Evolutionary conservation across 306 rosid species (phyloP).

Genomic region (Vicia sativa): DNA sequence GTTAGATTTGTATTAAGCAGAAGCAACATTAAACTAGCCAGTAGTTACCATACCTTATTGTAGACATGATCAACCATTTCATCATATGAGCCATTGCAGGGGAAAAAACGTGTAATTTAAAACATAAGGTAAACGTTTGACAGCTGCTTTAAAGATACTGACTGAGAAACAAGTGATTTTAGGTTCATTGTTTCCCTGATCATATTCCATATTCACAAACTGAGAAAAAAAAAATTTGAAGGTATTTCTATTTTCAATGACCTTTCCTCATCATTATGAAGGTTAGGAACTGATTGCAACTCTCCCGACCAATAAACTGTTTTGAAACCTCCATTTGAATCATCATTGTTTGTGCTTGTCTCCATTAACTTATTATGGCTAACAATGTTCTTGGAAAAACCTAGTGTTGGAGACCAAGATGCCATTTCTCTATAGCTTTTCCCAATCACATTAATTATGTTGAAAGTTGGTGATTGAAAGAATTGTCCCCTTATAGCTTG

Average conservation of each 20-base stretch:
- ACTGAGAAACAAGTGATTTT: constrained; percentile 56
- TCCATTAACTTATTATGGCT: constrained; percentile 9
- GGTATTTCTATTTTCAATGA: constrained; percentile 54
- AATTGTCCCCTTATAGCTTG: no score
- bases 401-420: constrained; percentile 57
- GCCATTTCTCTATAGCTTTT: constrained; percentile 53
- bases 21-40: no score
- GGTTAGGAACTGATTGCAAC: constrained; percentile 38
- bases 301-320: constrained; percentile 53
- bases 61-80: constrained; percentile 55
- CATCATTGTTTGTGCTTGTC: background rate
- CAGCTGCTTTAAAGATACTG: constrained; percentile 51
- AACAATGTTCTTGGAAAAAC: constrained; percentile 42
- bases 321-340: constrained; percentile 27
- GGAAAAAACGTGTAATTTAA: constrained; percentile 47
- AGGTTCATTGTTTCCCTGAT: constrained; percentile 33
- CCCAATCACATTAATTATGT: constrained; percentile 59
- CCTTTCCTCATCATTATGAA: constrained; percentile 24
- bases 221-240: constrained; percentile 46
- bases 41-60: constrained; percentile 42
- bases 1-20: no score
- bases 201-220: constrained; percentile 53
- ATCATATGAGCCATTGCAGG: constrained; percentile 54
- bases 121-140: constrained; percentile 39
- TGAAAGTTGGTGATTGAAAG: constrained; percentile 34